Conservation (phyloP, 495 filamentous ascomycete genomes). For the Lasiosphaeris hirsuta region DNA sequence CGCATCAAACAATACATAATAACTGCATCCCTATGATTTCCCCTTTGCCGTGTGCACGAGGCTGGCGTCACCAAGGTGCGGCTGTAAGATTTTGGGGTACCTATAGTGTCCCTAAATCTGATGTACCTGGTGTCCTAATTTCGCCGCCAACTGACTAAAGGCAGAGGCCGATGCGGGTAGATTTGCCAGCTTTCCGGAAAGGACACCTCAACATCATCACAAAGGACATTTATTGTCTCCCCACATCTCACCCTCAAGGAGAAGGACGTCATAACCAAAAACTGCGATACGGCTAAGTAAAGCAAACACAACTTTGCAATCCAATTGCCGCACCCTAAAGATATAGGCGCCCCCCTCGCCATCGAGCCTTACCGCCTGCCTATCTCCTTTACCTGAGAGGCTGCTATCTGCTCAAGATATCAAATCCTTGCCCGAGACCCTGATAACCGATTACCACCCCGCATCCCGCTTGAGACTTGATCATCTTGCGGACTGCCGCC, state of each 20-base stretch:
- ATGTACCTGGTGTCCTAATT: not conserved
- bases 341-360: too few species aligned
- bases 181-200: conserved; percentile 7
- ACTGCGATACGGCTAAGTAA: too few species aligned
- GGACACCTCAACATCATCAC: conserved; percentile 16
- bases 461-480: not conserved
- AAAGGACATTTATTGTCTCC: not conserved
- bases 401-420: too few species aligned
- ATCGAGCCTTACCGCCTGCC: too few species aligned
- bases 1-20: not conserved
- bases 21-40: not conserved
- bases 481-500: not conserved
- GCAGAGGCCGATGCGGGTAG: too few species aligned
- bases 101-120: too few species aligned
- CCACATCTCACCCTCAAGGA: not conserved
- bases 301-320: too few species aligned
- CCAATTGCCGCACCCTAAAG: too few species aligned
- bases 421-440: not conserved
- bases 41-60: too few species aligned
- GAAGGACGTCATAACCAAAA: too few species aligned
- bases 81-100: not conserved
- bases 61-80: conserved; percentile 9
- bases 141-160: conserved; percentile 6
- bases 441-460: not conserved
- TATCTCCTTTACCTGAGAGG: too few species aligned